Evolutionary conservation across 192 early-diverging fungal species (phyloP).

Genomic region (Geranomyces variabilis): DNA sequence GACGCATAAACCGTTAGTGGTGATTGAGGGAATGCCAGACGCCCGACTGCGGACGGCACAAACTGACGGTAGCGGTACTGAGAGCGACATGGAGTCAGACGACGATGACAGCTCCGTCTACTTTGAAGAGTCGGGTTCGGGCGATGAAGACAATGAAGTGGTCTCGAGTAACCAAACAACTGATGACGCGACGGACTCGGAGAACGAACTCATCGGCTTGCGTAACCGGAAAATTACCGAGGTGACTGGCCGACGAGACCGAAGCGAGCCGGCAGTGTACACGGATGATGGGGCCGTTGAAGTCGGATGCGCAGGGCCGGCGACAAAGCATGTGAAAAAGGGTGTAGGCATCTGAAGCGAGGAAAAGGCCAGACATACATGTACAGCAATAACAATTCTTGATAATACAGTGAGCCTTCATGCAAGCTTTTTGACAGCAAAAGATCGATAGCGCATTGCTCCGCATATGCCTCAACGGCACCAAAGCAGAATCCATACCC

Average conservation of each 20-base stretch:
- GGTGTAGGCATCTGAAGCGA: not conserved
- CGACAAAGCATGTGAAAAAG: not conserved
- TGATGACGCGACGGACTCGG: not conserved
- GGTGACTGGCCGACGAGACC: not conserved
- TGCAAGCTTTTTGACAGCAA: too few species aligned
- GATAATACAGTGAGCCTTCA: too few species aligned
- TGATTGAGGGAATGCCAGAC: slow-evolving; percentile 2
- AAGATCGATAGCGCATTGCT: too few species aligned
- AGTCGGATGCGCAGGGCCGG: slow-evolving; percentile 18
- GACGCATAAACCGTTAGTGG: slow-evolving; percentile 10
- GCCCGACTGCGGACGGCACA: not conserved
- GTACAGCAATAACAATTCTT: too few species aligned
- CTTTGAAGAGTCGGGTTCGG: not conserved
- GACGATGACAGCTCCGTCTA: slow-evolving; percentile 11
- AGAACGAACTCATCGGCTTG: slow-evolving; percentile 1
- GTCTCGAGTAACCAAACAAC: not conserved
- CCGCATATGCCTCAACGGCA: too few species aligned
- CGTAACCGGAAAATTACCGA: not conserved
- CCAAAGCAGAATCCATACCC: too few species aligned
- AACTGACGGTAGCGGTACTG: slow-evolving; percentile 6
- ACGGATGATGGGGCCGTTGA: slow-evolving; percentile 27
- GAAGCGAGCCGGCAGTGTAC: slow-evolving; percentile 8
- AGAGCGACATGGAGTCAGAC: slow-evolving; percentile 1
- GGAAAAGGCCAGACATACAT: too few species aligned
- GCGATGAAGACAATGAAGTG: not conserved